Percentiles rank a stretch among this genome's conserved stretches.
Evolutionary conservation across 768 basidiomycete genomes (phyloP).

Genomic region (Kwoniella sp.): DNA sequence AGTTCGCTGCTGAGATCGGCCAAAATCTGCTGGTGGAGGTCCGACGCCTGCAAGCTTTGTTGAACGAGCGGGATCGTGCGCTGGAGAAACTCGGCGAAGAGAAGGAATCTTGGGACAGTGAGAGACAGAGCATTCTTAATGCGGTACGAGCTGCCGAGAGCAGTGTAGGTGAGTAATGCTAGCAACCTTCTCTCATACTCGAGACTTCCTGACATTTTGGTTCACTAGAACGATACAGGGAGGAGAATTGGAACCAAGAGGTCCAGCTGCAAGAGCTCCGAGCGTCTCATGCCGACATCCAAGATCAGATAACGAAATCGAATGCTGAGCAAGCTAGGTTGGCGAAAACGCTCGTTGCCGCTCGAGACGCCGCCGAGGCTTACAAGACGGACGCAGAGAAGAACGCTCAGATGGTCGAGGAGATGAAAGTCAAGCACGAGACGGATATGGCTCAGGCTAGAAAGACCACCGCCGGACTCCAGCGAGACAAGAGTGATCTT

Average conservation of each 20-base stretch:
- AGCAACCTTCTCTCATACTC: background rate
- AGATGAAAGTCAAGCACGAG: constrained; percentile 87
- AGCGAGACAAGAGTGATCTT: constrained; percentile 89
- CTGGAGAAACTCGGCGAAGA: constrained; percentile 90
- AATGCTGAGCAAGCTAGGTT: constrained; percentile 83
- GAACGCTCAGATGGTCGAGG: constrained; percentile 66
- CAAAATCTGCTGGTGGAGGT: constrained; percentile 89
- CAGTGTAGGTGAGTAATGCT: constrained; percentile 66
- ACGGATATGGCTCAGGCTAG: constrained; percentile 90
- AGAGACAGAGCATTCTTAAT: constrained; percentile 70
- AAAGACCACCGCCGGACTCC: constrained; percentile 80
- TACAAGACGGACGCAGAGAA: constrained; percentile 85
- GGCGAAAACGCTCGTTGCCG: constrained; percentile 69
- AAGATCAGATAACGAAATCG: constrained; percentile 68
- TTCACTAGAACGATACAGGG: constrained; percentile 82
- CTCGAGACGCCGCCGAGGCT: constrained; percentile 76
- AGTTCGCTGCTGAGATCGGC: constrained; percentile 98
- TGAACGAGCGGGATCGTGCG: constrained; percentile 88
- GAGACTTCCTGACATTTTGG: too few relatives aligned
- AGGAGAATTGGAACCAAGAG: constrained; percentile 99
- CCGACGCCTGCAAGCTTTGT: constrained; percentile 81
- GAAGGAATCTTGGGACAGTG: constrained; percentile 81
- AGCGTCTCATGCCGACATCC: constrained; percentile 67
- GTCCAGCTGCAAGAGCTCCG: constrained; percentile 86
- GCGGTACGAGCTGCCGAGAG: constrained; percentile 80